Conservation (phyloP, 305 asterid genomes). For the Solanum chacoense region DNA sequence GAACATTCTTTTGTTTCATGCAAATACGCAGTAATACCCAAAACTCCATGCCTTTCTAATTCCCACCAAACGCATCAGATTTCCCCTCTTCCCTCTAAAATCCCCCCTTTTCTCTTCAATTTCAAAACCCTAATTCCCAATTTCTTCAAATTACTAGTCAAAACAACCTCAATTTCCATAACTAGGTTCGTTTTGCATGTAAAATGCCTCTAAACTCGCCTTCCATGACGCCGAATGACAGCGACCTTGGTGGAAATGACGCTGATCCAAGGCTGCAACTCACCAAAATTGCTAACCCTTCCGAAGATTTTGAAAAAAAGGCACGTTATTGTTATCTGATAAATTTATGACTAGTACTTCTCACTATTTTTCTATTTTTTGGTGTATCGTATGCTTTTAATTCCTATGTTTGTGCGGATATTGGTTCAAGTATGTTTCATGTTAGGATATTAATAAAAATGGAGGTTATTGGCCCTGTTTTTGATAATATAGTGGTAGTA, state of each 20-base stretch:
- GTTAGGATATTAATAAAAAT: neutral
- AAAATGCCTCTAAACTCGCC: slow-evolving; percentile 11
- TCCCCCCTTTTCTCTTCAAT: neutral
- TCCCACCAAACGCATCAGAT: neutral
- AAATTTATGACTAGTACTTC: neutral
- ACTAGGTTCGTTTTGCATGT: neutral
- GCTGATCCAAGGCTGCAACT: slow-evolving; percentile 30
- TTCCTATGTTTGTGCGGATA: neutral
- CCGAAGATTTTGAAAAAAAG: slow-evolving; percentile 46
- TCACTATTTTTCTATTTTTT: neutral
- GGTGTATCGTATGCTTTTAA: neutral
- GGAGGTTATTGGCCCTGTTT: neutral
- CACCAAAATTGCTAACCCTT: slow-evolving; percentile 35
- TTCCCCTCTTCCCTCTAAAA: neutral
- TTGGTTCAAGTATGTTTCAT: neutral
- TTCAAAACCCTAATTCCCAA: slow-evolving; percentile 5
- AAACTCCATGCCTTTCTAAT: neutral
- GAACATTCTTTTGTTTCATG: neutral
- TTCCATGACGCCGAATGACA: slow-evolving; percentile 1
- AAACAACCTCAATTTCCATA: neutral
- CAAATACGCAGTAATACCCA: neutral
- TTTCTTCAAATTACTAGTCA: neutral
- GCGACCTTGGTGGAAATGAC: slow-evolving; percentile 4
- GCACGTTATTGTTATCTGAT: neutral
- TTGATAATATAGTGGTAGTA: neutral